These are phyloP conservation scores for Sclerotiophoma versabilis DNA, from an alignment of 2,329 filamentous ascomycete species.

Conservation along the genomic window DNA sequence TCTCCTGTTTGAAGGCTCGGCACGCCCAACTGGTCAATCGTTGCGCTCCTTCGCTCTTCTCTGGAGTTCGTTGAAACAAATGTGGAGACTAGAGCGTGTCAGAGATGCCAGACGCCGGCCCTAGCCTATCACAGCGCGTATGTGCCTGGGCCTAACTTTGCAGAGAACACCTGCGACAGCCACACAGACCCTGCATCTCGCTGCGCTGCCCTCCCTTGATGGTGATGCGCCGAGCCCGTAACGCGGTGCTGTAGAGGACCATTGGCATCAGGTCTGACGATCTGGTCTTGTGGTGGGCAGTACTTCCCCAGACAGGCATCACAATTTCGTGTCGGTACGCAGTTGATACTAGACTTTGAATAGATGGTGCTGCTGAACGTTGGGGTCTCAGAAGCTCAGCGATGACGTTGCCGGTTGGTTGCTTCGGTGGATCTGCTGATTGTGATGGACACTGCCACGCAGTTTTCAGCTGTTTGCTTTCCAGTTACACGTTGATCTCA, in stretches of 20 bases:
- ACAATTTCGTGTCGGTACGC: background rate
- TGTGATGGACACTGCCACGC: slow-evolving; percentile 29
- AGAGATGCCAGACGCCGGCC: slow-evolving; percentile 33
- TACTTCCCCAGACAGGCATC: slow-evolving; percentile 6
- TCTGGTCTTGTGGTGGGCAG: background rate
- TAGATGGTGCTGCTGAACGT: background rate
- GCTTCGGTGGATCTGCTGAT: slow-evolving; percentile 18
- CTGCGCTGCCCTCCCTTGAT: slow-evolving; percentile 24
- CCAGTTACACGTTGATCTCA: slow-evolving; percentile 20
- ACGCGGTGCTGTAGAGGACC: slow-evolving; percentile 27
- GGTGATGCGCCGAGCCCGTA: slow-evolving; percentile 19
- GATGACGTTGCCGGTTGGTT: slow-evolving; percentile 10
- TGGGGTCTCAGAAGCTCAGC: slow-evolving; percentile 3
- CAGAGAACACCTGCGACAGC: slow-evolving; percentile 36
- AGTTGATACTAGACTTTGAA: background rate
- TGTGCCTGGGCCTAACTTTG: slow-evolving; percentile 30
- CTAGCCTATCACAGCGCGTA: slow-evolving; percentile 9
- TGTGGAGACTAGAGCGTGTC: slow-evolving; percentile 46
- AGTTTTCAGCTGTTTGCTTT: slow-evolving; percentile 16
- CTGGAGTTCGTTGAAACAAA: slow-evolving; percentile 44
- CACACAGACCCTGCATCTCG: slow-evolving; percentile 36
- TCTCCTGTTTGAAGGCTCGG: slow-evolving; percentile 33
- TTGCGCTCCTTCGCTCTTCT: slow-evolving; percentile 28
- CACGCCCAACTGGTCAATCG: slow-evolving; percentile 36
- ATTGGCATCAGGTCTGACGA: slow-evolving; percentile 10